Evolutionary conservation across 176 grass and related monocot species (phyloP).

Genomic region (Typha latifolia): DNA sequence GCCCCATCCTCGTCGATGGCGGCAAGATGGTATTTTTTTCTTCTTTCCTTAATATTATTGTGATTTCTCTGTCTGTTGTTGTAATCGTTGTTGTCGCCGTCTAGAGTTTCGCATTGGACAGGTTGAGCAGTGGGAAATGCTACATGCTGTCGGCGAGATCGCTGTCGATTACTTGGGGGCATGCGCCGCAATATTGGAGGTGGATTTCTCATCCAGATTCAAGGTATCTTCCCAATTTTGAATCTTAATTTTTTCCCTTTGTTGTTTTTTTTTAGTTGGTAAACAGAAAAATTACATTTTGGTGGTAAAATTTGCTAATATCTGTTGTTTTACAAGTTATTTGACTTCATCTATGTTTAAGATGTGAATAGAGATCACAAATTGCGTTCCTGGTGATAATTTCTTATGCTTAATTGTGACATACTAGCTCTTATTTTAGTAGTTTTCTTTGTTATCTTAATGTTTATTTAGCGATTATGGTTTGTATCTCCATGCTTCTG

Average conservation of each 20-base stretch:
- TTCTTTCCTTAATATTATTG: not conserved
- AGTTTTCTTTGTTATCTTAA: no score
- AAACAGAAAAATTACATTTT: not conserved
- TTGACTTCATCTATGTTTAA: not conserved
- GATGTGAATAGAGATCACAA: no score
- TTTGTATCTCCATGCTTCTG: no score
- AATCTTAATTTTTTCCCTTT: no score
- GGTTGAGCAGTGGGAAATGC: constrained; percentile 36
- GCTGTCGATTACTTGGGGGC: constrained; percentile 23
- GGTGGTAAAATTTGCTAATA: not conserved
- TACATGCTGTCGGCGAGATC: constrained; percentile 45
- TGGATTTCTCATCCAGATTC: constrained; percentile 44
- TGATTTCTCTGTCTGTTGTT: not conserved
- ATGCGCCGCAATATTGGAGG: constrained; percentile 33
- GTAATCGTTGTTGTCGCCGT: not conserved
- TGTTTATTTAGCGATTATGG: no score
- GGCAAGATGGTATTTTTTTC: constrained; percentile 39
- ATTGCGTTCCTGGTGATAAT: no score
- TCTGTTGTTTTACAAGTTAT: not conserved
- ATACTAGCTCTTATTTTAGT: no score
- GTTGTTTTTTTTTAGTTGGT: not conserved
- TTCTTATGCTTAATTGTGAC: no score
- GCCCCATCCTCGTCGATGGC: constrained; percentile 55
- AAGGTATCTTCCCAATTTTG: constrained; percentile 18
- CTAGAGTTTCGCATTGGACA: constrained; percentile 46